Percentiles rank a stretch among this genome's conserved stretches.
phyloP scores from a whole-genome alignment of 306 rosid species.

The Fagus crenata region DNA sequence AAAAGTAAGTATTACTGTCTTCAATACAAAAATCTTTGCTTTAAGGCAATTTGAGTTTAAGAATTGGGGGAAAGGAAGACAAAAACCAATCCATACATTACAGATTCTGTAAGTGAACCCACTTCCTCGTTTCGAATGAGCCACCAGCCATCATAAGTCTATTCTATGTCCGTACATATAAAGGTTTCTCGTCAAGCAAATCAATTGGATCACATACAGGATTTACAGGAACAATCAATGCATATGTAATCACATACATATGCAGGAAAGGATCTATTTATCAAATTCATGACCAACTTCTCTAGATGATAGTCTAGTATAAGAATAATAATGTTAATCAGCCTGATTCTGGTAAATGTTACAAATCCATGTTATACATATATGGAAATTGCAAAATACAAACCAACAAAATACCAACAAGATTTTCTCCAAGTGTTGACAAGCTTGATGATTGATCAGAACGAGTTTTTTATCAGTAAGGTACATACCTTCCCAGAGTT shows the following conservation, averaged over 20 bases:
- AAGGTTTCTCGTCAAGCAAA: neutral
- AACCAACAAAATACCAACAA: too few species aligned
- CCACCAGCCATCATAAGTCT: neutral
- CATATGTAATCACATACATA: neutral
- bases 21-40: neutral
- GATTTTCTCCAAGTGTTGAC: neutral
- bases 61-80: neutral
- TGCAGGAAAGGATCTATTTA: neutral
- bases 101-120: neutral
- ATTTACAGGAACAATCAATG: neutral
- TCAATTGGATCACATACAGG: neutral
- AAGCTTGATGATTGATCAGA: neutral
- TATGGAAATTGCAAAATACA: too few species aligned
- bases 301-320: neutral
- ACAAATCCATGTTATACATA: too few species aligned
- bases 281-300: neutral
- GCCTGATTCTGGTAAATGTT: too few species aligned
- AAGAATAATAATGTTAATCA: too few species aligned
- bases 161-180: neutral
- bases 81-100: neutral
- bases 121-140: neutral
- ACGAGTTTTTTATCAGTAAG: neutral
- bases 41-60: neutral
- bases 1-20: neutral
- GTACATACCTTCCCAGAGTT: too few species aligned